Evolutionary conservation across 2,329 filamentous ascomycete genomes (phyloP), one percentile per base, ranked within the genome.

Genomic region (Talaromyces sp.): DNA sequence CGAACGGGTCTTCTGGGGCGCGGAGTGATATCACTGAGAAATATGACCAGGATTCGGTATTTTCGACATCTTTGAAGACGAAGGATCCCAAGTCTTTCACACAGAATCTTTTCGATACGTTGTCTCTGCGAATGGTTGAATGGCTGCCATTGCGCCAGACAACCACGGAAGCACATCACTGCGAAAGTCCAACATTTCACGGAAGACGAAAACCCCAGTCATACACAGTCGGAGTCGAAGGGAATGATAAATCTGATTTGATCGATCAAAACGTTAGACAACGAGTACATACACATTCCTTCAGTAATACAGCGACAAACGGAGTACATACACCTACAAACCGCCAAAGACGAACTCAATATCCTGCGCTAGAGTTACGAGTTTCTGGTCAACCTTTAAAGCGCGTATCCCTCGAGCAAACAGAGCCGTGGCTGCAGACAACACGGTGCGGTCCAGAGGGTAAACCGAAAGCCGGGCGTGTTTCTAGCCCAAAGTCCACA

Each of bases 31-130:
- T 41, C 10, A 32, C 50, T 14, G 50, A 41, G 7, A 65, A 62
- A 29, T 38, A 58, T 55, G 61, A 65, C 8, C 57, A 64, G 12
- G 68, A 68, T 14, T 65, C 69, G 29, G 63, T 68, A 27, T 60
- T 61, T 57, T 58, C 62, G 10, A 57, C 66, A 9, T 14, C 70
- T 26, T 69, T 72, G 48, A 68, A 64, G 21, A 64, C 73, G 54
- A 86, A 82, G 65, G 85, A 88, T 65, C 79, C 79, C 0, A 85
- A 84, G 66, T 87, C 85, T 2, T 84, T 88, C 60, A 82, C 83
- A 2, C 86, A 88, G 65, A 82, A 81, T 61, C 69, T 85, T 1
- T 84, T 82, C 58, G 77, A 81, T 64, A 78, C 79, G 0, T 61
- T 78, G 9, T 74, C 77, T 2, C 62, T 80, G 38, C 70, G 77